Evolutionary conservation across 331 rosid genomes (phyloP), one percentile per base, ranked within the genome.

Genomic region (Quercus lobata): DNA sequence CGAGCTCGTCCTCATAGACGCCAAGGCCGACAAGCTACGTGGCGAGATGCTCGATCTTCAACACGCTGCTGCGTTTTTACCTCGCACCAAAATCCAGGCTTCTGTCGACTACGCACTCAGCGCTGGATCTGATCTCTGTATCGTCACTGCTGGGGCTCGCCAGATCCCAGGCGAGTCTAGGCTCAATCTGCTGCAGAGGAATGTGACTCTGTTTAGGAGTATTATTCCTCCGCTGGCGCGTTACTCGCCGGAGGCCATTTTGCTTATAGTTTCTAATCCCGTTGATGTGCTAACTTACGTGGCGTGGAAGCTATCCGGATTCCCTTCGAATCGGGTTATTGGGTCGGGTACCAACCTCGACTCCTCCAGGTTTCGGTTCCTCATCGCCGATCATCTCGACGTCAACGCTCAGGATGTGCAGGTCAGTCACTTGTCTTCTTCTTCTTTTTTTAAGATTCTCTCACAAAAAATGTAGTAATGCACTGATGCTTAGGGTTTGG

Each of bases 31-130:
- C 3, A 94, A 90, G 69, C 89, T 92, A 76, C 97, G 97, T 1
- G 98, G 98, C 10, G 98, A 94, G 89, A 94, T 92, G 97, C 85
- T 94, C 1, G 97, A 94, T 6, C 93, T 94, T 65, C 97, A 92
- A 78, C 98, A 92, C 72, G 98, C 98, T 41, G 97, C 97, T 0
- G 98, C 97, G 27, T 94, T 95, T 54, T 96, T 95, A 52, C 98
- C 98, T 12, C 94, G 97, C 56, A 92, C 98, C 44, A 92, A 88
- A 76, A 94, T 94, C 57, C 54, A 21, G 5, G 96, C 97, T 76
- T 90, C 97, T 22, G 84, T 87, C 2, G 98, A 94, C 63, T 94
- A 91, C 88, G 78, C 94, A 11, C 68, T 88, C 49, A 91, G 97
- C 25, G 83, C 1, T 5, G 87, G 90, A 1, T 94, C 98, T 27